Conservation (phyloP, 2,329 filamentous ascomycete genomes). For the Cercospora sp. region DNA sequence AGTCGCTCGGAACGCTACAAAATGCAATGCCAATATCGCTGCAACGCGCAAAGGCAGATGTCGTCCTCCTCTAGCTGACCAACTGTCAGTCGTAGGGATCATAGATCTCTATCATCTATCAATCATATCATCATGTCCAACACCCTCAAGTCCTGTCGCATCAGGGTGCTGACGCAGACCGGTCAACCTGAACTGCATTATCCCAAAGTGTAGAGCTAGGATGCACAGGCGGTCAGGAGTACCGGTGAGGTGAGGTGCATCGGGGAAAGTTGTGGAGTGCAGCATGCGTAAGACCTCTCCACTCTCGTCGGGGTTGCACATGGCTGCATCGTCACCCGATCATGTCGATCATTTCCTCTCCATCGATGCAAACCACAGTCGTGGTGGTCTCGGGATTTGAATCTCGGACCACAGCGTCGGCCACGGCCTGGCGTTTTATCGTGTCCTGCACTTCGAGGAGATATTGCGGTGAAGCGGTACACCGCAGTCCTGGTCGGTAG, state of each 20-base stretch:
- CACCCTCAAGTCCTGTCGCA: background rate
- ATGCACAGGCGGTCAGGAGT: background rate
- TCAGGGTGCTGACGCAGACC: background rate
- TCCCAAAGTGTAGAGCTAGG: background rate
- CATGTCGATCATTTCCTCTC: conserved; percentile 31
- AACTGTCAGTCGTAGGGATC: conserved; percentile 4
- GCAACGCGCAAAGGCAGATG: background rate
- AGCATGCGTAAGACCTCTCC: conserved; percentile 2
- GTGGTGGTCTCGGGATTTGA: background rate
- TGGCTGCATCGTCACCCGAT: conserved; percentile 25
- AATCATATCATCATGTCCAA: conserved; percentile 1
- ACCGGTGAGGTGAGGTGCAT: conserved; percentile 2
- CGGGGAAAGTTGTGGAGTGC: background rate
- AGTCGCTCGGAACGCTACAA: conserved; percentile 12
- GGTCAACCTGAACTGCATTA: background rate
- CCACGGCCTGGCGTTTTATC: conserved; percentile 5
- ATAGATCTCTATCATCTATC: conserved; percentile 10
- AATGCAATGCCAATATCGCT: background rate
- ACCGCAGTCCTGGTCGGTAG: conserved; percentile 23
- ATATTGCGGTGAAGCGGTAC: conserved; percentile 25
- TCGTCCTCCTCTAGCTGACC: conserved; percentile 1
- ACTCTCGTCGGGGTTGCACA: background rate
- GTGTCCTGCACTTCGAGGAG: conserved; percentile 21
- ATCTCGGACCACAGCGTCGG: background rate
- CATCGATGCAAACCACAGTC: conserved; percentile 20